These are phyloP conservation scores for Xerophyta viscosa DNA, from an alignment of 106 monocot genomes.

Conservation along the genomic window DNA sequence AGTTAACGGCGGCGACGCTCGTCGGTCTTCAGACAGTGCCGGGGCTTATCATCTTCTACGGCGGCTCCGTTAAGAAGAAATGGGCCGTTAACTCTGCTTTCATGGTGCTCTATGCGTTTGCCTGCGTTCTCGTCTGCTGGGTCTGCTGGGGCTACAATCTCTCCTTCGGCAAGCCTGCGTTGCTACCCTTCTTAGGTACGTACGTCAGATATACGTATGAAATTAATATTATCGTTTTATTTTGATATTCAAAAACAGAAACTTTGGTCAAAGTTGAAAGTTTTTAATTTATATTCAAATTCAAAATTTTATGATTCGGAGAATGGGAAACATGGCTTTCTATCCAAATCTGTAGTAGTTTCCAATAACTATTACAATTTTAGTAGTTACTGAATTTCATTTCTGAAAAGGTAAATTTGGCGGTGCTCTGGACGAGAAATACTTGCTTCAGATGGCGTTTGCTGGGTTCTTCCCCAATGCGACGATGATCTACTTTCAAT, in stretches of 20 bases:
- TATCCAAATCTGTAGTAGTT: too few species aligned
- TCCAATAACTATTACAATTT: too few species aligned
- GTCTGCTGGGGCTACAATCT: slow-evolving; percentile 27
- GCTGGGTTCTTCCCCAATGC: slow-evolving; percentile 26
- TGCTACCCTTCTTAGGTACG: slow-evolving; percentile 43
- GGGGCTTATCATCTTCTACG: slow-evolving; percentile 34
- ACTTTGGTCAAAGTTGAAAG: too few species aligned
- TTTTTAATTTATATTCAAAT: too few species aligned
- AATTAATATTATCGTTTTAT: too few species aligned
- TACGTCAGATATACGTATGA: too few species aligned
- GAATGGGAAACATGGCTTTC: too few species aligned
- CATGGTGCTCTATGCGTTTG: slow-evolving; percentile 49
- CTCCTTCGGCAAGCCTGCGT: slow-evolving; percentile 30
- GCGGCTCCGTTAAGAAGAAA: slow-evolving; percentile 43
- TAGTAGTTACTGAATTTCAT: too few species aligned
- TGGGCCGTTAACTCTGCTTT: slow-evolving; percentile 58
- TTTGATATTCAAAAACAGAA: too few species aligned
- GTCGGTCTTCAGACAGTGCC: slow-evolving; percentile 36
- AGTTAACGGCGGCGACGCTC: slow-evolving; percentile 24
- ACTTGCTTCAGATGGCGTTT: slow-evolving; percentile 1
- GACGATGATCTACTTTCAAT: slow-evolving; percentile 28
- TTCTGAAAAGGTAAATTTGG: too few species aligned
- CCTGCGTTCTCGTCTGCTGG: slow-evolving; percentile 25
- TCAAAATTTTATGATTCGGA: too few species aligned
- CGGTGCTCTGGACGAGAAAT: too few species aligned